A percentile compares a stretch with the other conserved stretches of the same genome.
Evolutionary conservation across 1,284 basidiomycete genomes (phyloP).

Genomic region (Thecaphora frezii): DNA sequence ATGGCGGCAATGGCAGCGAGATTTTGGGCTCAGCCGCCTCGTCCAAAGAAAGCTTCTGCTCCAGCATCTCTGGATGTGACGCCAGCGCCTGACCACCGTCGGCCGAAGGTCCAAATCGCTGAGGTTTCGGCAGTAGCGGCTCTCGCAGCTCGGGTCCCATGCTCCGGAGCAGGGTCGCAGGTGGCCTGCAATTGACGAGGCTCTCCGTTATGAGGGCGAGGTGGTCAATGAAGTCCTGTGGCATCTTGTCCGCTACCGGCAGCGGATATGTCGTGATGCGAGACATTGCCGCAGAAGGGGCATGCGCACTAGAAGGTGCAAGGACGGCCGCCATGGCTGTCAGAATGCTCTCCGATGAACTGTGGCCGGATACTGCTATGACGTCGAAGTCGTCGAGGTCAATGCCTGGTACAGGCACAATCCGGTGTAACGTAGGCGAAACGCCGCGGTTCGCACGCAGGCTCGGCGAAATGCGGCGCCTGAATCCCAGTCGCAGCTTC

Average conservation of each 20-base stretch:
- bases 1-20: conserved; percentile 43
- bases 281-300: conserved; percentile 13
- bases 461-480: too few relatives aligned
- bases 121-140: not conserved
- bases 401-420: too few relatives aligned
- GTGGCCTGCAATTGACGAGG: conserved; percentile 39
- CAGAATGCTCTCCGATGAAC: too few relatives aligned
- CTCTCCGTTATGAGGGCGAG: conserved; percentile 46
- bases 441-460: too few relatives aligned
- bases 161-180: conserved; percentile 24
- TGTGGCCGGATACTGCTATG: too few relatives aligned
- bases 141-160: conserved; percentile 18
- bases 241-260: conserved; percentile 36
- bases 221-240: conserved; percentile 50
- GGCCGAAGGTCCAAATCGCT: not conserved
- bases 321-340: not conserved
- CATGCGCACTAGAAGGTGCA: not conserved
- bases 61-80: conserved; percentile 30
- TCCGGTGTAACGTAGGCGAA: too few relatives aligned
- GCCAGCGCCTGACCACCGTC: not conserved
- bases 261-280: conserved; percentile 45
- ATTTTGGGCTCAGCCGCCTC: conserved; percentile 15
- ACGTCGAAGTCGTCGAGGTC: too few relatives aligned
- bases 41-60: not conserved
- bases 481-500: too few relatives aligned